Base-by-base conservation (phyloP, 306 rosid genomes). In the Psophocarpus tetragonolobus region DNA sequence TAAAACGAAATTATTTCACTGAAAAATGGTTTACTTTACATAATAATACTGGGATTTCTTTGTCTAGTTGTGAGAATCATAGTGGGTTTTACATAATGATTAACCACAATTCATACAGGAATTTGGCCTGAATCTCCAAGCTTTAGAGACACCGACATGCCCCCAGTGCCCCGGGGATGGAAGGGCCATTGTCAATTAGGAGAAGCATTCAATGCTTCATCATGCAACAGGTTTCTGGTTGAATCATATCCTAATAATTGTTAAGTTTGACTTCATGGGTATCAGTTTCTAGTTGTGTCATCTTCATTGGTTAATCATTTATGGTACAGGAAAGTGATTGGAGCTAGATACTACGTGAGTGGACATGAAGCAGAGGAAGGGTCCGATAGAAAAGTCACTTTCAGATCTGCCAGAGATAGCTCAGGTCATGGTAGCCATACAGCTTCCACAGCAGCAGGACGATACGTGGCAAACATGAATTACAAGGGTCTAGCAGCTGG, bases 71-170 rank as follows among this genome's bases (percentile, higher is more conserved):
- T 44, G 61, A 18, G 71, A 70, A 75, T 6, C 36, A 50, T 8
- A 6, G 8, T 53, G 10, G 51, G 8, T 32, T 75, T 64, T 21
- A 54, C 61, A 71, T 77, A 73, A 48, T 63, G 48, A 44, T 42
- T 30, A n/a, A 67, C 45, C 44, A 56, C 76, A 21, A 20, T 45
- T 71, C 29, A 42, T 74, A 41, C 87, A 91, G 97, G 97, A 86
- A 91, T 91, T 75, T 91, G 94, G 94, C 97, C 97, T 6, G 97
- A 91, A 84, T 91, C 94, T 38, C 90, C 94, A 54, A 91, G 97
- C 63, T 91, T 91, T 78, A 70, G 75, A 5, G 97, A 91, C 80
- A 84, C 75, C 21, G 81, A 72, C 83, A 89, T 91, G 97, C 92
- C 92, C 76, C 92, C 91, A 1, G 84, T 83, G 68, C 94, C 97